Base-by-base conservation (phyloP, 2,329 filamentous ascomycete genomes). In the Stemphylium lycopersici region DNA sequence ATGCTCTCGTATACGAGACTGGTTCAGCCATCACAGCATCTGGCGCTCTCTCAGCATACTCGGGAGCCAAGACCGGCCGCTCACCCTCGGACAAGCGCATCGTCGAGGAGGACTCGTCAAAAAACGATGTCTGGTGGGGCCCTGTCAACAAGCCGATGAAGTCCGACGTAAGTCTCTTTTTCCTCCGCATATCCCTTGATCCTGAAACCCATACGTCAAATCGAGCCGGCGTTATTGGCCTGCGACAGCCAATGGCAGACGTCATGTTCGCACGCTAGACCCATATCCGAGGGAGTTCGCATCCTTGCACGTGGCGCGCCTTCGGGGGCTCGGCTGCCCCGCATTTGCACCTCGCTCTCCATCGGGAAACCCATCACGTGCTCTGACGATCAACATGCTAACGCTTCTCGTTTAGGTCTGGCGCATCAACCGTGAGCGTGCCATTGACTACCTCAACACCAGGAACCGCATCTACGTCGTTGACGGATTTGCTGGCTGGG, bases 111-210 rank as follows among this genome's bases (percentile, higher is more conserved):
- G 82, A 88, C 56, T 83, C 87, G 60, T 98, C 95, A 63, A 88
- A 96, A 78, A 88, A 95, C 52, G 87, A 99, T 58, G 85, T 99
- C 73, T 99, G 95, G 95, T 98, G 95, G 95, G 95, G 95, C 72
- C 93, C 95, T 52, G 95, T 99, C 68, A 99, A 99, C 85, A 98
- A 98, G 87, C 90, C 93, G 75, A 99, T 99, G 95, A 88, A 87
- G 67, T 86, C 92, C 70, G 93, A 98, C 78, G 95, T 98, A 89
- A 87, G 90, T 64, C 15, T 20, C 18, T 31, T 29, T 31, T 29
- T 46, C 54, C 36, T 53, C 42, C 38, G 47, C 46, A 32, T 52
- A 61, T 59, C 61, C 48, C 45, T 49, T 42, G 38, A 47, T 61
- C 54, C 48, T 48, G 39, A 53, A 45, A 29, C 34, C 31, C 13